Conservation (phyloP, 768 basidiomycete genomes). For the Rhodotorula diobovata region DNA sequence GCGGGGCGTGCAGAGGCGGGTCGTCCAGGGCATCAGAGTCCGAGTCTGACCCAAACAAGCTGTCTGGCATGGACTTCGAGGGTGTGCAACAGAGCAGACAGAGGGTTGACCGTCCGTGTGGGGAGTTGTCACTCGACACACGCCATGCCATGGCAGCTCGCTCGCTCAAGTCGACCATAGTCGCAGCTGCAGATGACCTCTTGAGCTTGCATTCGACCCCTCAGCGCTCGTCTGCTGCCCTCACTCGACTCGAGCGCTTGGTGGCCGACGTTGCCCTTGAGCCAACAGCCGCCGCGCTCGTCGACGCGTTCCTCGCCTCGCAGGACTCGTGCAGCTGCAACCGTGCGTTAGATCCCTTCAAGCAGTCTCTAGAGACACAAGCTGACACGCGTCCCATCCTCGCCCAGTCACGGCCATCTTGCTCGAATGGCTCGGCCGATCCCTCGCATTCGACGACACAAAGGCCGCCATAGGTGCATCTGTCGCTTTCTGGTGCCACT, state of each 20-base stretch:
- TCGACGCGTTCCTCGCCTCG: constrained; percentile 18
- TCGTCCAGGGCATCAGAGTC: neutral
- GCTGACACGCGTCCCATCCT: too few relatives aligned
- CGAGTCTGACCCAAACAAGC: constrained; percentile 33
- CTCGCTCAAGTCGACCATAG: neutral
- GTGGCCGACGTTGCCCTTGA: constrained; percentile 22
- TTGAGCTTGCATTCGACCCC: constrained; percentile 3
- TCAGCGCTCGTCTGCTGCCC: neutral
- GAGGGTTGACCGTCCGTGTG: neutral
- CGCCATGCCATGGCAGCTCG: neutral
- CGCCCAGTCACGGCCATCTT: constrained; percentile 14
- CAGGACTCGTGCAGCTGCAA: constrained; percentile 30
- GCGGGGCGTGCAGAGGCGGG: neutral
- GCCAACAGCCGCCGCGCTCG: neutral
- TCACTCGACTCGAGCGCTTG: constrained; percentile 12
- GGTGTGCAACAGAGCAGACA: neutral
- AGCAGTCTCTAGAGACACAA: neutral
- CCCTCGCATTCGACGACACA: neutral
- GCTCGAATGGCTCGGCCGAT: constrained; percentile 31
- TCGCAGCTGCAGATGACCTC: constrained; percentile 6
- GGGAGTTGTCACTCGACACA: too few relatives aligned
- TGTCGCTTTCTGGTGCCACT: too few relatives aligned
- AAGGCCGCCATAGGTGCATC: constrained; percentile 4
- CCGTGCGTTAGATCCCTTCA: neutral
- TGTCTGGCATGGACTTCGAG: constrained; percentile 9